Evolutionary conservation across 2,329 filamentous ascomycete species (phyloP).

Genomic region (Colletotrichum magnum): DNA sequence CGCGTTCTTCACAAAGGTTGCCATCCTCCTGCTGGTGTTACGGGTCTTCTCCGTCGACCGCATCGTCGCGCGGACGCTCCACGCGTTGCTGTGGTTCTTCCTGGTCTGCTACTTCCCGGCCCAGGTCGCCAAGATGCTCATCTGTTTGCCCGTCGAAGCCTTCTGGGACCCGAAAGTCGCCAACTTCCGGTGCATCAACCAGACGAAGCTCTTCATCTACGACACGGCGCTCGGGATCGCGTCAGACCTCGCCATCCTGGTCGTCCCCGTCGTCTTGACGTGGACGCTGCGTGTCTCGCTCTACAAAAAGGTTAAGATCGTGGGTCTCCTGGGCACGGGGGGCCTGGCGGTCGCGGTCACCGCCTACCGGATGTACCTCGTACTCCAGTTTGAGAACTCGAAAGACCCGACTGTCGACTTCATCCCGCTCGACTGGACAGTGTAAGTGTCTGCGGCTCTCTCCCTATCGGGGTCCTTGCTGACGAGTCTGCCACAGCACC

Average conservation of each 20-base stretch:
- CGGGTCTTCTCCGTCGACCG: slow-evolving; percentile 49
- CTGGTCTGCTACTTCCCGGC: slow-evolving; percentile 47
- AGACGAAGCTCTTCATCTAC: slow-evolving; percentile 50
- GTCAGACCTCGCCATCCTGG: slow-evolving; percentile 52
- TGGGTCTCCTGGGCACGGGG: slow-evolving; percentile 48
- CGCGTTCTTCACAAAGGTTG: slow-evolving; percentile 49
- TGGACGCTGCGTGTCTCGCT: slow-evolving; percentile 47
- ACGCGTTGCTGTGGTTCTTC: slow-evolving; percentile 46
- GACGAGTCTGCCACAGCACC: slow-evolving; percentile 16
- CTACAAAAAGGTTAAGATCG: slow-evolving; percentile 51
- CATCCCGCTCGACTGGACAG: slow-evolving; percentile 39
- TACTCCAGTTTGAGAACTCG: slow-evolving; percentile 42
- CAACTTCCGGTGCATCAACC: slow-evolving; percentile 47
- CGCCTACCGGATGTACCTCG: slow-evolving; percentile 45
- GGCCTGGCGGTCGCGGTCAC: slow-evolving; percentile 48
- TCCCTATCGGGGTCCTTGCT: background rate
- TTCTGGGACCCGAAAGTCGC: slow-evolving; percentile 43
- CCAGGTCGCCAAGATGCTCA: slow-evolving; percentile 45
- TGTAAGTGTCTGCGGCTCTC: slow-evolving; percentile 21
- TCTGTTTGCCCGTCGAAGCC: slow-evolving; percentile 44
- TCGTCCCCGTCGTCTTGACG: slow-evolving; percentile 51
- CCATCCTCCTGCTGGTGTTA: slow-evolving; percentile 49
- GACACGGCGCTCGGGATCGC: slow-evolving; percentile 50
- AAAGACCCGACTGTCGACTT: slow-evolving; percentile 46
- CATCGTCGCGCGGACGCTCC: slow-evolving; percentile 45